A percentile compares a stretch with the other conserved stretches of the same genome.
phyloP scores from a whole-genome alignment of 345 rosid genomes.

The Acer negundo region DNA sequence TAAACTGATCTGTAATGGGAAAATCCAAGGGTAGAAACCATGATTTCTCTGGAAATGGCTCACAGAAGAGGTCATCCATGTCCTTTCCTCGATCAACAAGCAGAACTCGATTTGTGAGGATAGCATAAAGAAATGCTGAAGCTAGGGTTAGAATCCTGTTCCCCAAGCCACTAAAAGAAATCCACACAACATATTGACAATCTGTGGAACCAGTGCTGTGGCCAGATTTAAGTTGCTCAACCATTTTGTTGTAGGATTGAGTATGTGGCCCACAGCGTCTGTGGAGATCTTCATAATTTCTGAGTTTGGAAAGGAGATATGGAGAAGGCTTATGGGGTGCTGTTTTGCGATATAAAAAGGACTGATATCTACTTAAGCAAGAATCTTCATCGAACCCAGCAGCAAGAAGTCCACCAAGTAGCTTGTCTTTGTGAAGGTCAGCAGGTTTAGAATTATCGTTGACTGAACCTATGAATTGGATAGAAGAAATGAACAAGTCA shows the following conservation, averaged over 20 bases:
- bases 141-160: conserved; percentile 62
- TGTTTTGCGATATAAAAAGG: conserved; percentile 47
- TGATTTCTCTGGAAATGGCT: conserved; percentile 59
- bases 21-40: conserved; percentile 61
- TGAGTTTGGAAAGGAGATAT: conserved; percentile 59
- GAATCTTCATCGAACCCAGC: conserved; percentile 48
- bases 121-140: conserved; percentile 66
- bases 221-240: conserved; percentile 39
- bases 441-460: conserved; percentile 26
- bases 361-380: conserved; percentile 60
- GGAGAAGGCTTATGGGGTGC: conserved; percentile 54
- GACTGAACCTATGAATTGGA: conserved; percentile 23
- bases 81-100: conserved; percentile 67
- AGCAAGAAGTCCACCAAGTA: conserved; percentile 60
- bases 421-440: conserved; percentile 24
- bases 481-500: conserved; percentile 5
- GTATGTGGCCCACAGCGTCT: conserved; percentile 62
- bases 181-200: conserved; percentile 68
- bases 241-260: conserved; percentile 32
- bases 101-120: conserved; percentile 61
- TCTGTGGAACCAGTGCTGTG: conserved; percentile 24
- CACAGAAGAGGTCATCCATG: conserved; percentile 54
- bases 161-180: conserved; percentile 72
- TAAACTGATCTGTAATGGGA: conserved; percentile 38
- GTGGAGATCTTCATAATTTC: conserved; percentile 63